These are phyloP conservation scores for Tylopilus vinaceipallidus DNA, from an alignment of 768 basidiomycete genomes.

Conservation along the genomic window DNA sequence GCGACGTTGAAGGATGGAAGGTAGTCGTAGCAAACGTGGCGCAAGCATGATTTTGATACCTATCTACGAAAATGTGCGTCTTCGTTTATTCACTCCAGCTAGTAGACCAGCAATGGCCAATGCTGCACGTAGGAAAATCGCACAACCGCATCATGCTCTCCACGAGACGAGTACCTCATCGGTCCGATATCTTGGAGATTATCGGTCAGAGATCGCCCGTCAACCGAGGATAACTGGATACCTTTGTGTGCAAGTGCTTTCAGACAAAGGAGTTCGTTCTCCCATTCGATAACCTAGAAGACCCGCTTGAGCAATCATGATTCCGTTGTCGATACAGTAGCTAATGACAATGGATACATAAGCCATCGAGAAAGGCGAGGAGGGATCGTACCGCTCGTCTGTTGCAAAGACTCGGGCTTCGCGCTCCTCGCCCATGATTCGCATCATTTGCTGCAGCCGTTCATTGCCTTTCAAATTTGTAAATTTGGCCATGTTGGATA, in stretches of 20 bases:
- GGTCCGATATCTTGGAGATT: slow-evolving; percentile 73
- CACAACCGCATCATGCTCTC: slow-evolving; percentile 48
- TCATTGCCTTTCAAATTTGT: slow-evolving; percentile 67
- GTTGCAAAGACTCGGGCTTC: slow-evolving; percentile 90
- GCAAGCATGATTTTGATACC: slow-evolving; percentile 2
- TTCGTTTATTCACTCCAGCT: neutral
- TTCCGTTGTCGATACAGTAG: slow-evolving; percentile 99
- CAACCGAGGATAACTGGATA: slow-evolving; percentile 13
- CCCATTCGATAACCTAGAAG: slow-evolving; percentile 92
- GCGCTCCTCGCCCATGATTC: slow-evolving; percentile 90
- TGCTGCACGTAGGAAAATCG: too few species aligned
- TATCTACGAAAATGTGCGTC: neutral
- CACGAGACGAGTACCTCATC: slow-evolving; percentile 93
- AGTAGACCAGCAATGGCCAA: neutral
- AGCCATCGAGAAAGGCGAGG: neutral
- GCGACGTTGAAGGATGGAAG: slow-evolving; percentile 48
- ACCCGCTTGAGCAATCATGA: slow-evolving; percentile 99
- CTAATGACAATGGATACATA: slow-evolving; percentile 39
- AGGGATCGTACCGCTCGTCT: slow-evolving; percentile 76
- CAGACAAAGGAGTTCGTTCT: slow-evolving; percentile 64
- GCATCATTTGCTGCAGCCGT: slow-evolving; percentile 98
- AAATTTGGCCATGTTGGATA: neutral
- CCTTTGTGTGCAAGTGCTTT: slow-evolving; percentile 94
- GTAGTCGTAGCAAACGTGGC: slow-evolving; percentile 52
- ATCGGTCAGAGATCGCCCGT: slow-evolving; percentile 7